Base-by-base conservation (phyloP, 768 basidiomycete genomes). In the Lyophyllum atratum region DNA sequence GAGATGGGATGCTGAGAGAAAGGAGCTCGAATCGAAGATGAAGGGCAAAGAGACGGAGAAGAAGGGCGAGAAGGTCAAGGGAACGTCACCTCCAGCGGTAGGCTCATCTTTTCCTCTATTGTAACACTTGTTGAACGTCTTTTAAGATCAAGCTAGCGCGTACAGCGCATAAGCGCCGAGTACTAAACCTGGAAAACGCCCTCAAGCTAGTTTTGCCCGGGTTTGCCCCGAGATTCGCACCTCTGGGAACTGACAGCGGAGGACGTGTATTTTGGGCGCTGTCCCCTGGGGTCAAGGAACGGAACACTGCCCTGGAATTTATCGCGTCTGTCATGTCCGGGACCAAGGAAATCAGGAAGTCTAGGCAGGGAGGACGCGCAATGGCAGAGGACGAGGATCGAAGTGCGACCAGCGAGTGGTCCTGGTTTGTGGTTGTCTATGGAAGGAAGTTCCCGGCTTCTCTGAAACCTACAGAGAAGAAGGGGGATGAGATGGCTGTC, bases 381-480 rank as follows among this genome's bases (percentile, higher is more conserved):
- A 72, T 70, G 28, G 77, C 76, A 8, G 69, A 73, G 28, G 82
- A 82, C 14, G 83, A 85, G n/a, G 52, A 53, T 31, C 74, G 85
- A n/a, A 67, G 68, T 21, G 70, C 74, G 31, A 69, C 87, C 68
- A 79, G 68, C 56, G 78, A 81, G 29, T 93, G 91, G 90, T 77
- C 84, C 1, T 91, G 87, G 87, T 88, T 90, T 67, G 64, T 93
- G n/a, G 84, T 81, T 4, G 87, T 91, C 1, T 89, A 84, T 81
- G 90, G 90, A 1, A 81, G 70, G 69, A 80, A 72, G 58, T 83
- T 85, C 19, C 59, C 66, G 22, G 52, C 42, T 39, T 54, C 52
- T 11, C 39, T 54, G 26, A 47, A 45, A n/a, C 37, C 28, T 15
- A 26, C 25, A 25, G 22, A 51, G 19, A 21, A 9, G 10, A 31